These are phyloP conservation scores for Zygotorulaspora florentina DNA, from an alignment of 805 yeast genomes.

Conservation along the genomic window DNA sequence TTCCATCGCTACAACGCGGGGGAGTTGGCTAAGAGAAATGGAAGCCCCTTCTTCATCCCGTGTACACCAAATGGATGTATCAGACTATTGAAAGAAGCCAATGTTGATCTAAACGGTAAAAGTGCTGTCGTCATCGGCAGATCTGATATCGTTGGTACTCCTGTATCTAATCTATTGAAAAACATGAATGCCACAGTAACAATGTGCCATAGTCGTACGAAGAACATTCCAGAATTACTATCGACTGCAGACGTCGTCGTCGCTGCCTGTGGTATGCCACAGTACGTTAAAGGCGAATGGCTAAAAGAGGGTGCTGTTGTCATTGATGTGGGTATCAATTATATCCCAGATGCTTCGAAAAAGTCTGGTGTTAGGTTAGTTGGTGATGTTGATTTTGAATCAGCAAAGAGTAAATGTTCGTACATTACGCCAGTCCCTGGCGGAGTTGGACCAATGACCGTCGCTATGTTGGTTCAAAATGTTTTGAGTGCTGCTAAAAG, in stretches of 20 bases:
- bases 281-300: slow-evolving; percentile 83
- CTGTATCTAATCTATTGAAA: slow-evolving; percentile 66
- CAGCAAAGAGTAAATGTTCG: slow-evolving; percentile 56
- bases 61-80: slow-evolving; percentile 84
- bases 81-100: slow-evolving; percentile 54
- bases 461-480: slow-evolving; percentile 87
- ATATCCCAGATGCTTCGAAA: slow-evolving; percentile 66
- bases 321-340: slow-evolving; percentile 94
- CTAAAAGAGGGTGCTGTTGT: slow-evolving; percentile 80
- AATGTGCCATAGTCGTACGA: slow-evolving; percentile 63
- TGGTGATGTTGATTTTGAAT: slow-evolving; percentile 89
- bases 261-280: slow-evolving; percentile 87
- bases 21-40: slow-evolving; percentile 69
- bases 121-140: slow-evolving; percentile 83
- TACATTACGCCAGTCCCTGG: slow-evolving; percentile 96
- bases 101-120: slow-evolving; percentile 55
- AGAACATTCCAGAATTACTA: slow-evolving; percentile 47
- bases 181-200: slow-evolving; percentile 75
- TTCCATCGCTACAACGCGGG: slow-evolving; percentile 76
- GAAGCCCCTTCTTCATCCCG: slow-evolving; percentile 66
- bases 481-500: slow-evolving; percentile 75
- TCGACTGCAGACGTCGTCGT: slow-evolving; percentile 70
- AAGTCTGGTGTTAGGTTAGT: slow-evolving; percentile 79
- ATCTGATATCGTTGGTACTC: slow-evolving; percentile 82
- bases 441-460: slow-evolving; percentile 99